Evolutionary conservation across 2,329 filamentous ascomycete genomes (phyloP).

Genomic region (Trichoderma asperellum): DNA sequence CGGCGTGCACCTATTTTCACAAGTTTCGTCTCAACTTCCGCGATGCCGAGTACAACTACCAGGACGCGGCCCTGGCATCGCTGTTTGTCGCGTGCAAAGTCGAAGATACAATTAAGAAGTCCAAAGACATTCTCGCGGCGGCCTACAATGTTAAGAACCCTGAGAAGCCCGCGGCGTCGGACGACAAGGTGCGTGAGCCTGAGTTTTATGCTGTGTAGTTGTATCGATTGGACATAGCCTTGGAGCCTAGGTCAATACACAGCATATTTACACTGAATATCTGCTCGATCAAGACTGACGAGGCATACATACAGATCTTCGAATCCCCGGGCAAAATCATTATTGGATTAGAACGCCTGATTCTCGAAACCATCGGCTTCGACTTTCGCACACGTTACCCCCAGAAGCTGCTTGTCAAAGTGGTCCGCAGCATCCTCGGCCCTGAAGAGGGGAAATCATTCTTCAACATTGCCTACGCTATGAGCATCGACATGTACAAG

Average conservation of each 20-base stretch:
- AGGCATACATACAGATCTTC: slow-evolving; percentile 63
- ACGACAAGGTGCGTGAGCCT: slow-evolving; percentile 70
- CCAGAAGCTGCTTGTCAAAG: slow-evolving; percentile 81
- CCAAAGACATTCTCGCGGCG: slow-evolving; percentile 86
- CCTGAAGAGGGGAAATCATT: slow-evolving; percentile 55
- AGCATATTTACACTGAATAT: background rate
- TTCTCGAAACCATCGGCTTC: slow-evolving; percentile 90
- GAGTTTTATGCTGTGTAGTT: background rate
- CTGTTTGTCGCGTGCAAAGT: slow-evolving; percentile 95
- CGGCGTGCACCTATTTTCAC: slow-evolving; percentile 90
- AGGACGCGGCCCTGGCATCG: slow-evolving; percentile 85
- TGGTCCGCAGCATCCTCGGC: slow-evolving; percentile 63
- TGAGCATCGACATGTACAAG: slow-evolving; percentile 87
- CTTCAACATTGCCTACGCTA: slow-evolving; percentile 72
- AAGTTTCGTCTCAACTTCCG: slow-evolving; percentile 85
- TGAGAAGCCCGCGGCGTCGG: slow-evolving; percentile 71
- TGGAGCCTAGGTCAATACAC: background rate
- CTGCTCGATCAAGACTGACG: background rate
- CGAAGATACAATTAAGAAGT: slow-evolving; percentile 97
- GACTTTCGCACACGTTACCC: slow-evolving; percentile 91
- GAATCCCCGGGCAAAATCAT: slow-evolving; percentile 78
- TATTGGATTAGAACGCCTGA: slow-evolving; percentile 86
- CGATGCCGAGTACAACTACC: slow-evolving; percentile 82
- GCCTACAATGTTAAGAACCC: slow-evolving; percentile 80
- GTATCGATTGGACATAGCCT: background rate